Evolutionary conservation across 345 rosid genomes (phyloP).

Genomic region (Aethionema arabicum): DNA sequence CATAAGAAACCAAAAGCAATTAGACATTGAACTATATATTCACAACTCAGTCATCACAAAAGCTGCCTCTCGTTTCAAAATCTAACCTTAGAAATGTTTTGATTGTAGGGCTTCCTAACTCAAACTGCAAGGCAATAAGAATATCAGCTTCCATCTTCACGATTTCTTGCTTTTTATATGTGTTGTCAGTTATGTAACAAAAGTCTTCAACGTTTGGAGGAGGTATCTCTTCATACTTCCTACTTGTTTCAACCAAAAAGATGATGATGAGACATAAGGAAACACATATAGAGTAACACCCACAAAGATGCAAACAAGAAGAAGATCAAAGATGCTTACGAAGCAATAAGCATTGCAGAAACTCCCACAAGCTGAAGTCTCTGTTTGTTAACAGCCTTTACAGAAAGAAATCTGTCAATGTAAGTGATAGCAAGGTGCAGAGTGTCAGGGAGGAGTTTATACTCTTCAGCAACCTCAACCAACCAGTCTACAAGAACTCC

Average conservation of each 20-base stretch:
- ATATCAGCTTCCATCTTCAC: conserved; percentile 65
- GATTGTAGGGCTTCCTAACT: conserved; percentile 61
- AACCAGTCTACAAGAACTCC: conserved; percentile 71
- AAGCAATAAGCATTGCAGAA: conserved; percentile 77
- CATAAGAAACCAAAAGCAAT: background rate
- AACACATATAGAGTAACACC: background rate
- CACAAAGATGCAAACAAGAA: background rate
- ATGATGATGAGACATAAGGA: conserved; percentile 16
- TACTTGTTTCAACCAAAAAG: conserved; percentile 29
- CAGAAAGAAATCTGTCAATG: conserved; percentile 57
- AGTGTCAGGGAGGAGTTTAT: conserved; percentile 58
- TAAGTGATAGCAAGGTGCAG: conserved; percentile 50
- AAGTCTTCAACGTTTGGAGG: conserved; percentile 65
- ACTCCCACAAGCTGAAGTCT: conserved; percentile 71
- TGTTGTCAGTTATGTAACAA: conserved; percentile 58
- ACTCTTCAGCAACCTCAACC: conserved; percentile 70
- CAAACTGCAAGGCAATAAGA: conserved; percentile 55
- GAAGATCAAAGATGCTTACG: conserved; percentile 45
- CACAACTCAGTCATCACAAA: background rate
- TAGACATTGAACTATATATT: background rate
- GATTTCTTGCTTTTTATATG: conserved; percentile 55
- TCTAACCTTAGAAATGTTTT: conserved; percentile 58
- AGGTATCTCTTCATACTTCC: conserved; percentile 70
- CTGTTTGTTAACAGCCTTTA: conserved; percentile 44
- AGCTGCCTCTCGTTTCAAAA: too few species aligned